A percentile compares a stretch with the other conserved stretches of the same genome.
These are phyloP conservation scores for Echria macrotheca DNA, from an alignment of 495 filamentous ascomycete species.

Conservation along the genomic window DNA sequence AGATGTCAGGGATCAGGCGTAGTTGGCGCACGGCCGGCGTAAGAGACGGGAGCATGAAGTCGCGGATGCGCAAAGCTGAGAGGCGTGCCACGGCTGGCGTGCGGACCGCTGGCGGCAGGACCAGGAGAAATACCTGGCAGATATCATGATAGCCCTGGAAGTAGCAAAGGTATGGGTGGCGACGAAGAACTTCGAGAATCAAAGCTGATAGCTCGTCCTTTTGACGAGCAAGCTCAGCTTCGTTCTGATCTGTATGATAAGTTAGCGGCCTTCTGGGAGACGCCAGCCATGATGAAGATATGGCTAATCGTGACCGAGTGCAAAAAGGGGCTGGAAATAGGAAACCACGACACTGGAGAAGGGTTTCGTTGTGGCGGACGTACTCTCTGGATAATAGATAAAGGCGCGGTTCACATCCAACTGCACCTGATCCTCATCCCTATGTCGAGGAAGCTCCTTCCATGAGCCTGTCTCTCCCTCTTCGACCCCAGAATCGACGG, in stretches of 20 bases:
- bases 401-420: constrained; percentile 95
- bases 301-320: background rate
- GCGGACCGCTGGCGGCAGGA: constrained; percentile 52
- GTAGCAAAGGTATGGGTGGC: constrained; percentile 83
- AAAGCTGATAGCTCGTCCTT: constrained; percentile 69
- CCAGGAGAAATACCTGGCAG: constrained; percentile 89
- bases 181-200: constrained; percentile 69
- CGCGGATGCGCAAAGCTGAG: constrained; percentile 82
- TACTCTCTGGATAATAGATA: constrained; percentile 88
- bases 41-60: constrained; percentile 96
- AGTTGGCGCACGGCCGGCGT: constrained; percentile 75
- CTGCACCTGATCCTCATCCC: constrained; percentile 82
- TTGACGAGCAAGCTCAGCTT: constrained; percentile 55
- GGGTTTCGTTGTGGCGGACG: too few relatives aligned
- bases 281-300: background rate
- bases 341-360: too few relatives aligned
- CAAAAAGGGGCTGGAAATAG: constrained; percentile 4
- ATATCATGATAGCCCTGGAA: constrained; percentile 99
- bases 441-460: constrained; percentile 57
- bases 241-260: constrained; percentile 37
- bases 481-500: constrained; percentile 10
- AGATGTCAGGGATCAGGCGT: constrained; percentile 73
- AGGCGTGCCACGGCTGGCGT: constrained; percentile 62
- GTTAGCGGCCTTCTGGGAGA: too few relatives aligned
- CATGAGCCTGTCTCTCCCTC: constrained; percentile 35